phyloP scores from a whole-genome alignment of 2,329 filamentous ascomycete genomes.

The Sporothrix dimorphospora region DNA sequence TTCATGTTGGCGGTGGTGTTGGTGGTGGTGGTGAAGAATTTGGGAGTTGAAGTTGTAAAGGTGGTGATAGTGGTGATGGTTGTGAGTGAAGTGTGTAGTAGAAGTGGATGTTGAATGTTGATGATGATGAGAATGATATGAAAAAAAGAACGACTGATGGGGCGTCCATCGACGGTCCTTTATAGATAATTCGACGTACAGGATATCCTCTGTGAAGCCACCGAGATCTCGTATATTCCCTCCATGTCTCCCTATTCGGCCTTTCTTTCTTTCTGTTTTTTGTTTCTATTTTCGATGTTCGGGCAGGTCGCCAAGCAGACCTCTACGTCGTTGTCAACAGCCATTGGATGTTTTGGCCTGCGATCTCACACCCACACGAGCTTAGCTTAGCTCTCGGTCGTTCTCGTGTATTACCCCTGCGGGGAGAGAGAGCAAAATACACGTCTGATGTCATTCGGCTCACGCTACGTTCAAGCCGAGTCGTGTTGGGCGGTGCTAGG shows the following conservation, averaged over 20 bases:
- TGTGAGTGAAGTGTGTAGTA: background rate
- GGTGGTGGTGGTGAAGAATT: background rate
- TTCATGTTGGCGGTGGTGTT: slow-evolving; percentile 26
- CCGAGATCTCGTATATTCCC: background rate
- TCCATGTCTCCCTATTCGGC: background rate
- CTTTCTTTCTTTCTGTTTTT: background rate
- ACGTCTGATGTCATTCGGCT: background rate
- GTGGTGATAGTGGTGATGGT: background rate
- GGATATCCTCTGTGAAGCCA: background rate
- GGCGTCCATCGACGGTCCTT: background rate
- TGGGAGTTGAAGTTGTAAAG: background rate
- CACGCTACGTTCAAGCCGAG: background rate
- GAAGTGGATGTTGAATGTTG: background rate
- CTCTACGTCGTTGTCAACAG: background rate
- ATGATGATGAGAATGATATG: background rate
- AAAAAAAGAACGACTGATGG: background rate
- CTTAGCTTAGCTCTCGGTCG: background rate
- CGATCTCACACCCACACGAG: slow-evolving; percentile 1
- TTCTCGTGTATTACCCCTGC: background rate
- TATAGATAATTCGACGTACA: background rate
- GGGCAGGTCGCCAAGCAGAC: background rate
- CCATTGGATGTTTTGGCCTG: background rate
- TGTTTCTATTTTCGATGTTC: slow-evolving; percentile 12
- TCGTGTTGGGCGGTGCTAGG: background rate
- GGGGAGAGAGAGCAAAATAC: background rate